Conservation (phyloP, 495 filamentous ascomycete genomes). For the Extremus antarcticus region DNA sequence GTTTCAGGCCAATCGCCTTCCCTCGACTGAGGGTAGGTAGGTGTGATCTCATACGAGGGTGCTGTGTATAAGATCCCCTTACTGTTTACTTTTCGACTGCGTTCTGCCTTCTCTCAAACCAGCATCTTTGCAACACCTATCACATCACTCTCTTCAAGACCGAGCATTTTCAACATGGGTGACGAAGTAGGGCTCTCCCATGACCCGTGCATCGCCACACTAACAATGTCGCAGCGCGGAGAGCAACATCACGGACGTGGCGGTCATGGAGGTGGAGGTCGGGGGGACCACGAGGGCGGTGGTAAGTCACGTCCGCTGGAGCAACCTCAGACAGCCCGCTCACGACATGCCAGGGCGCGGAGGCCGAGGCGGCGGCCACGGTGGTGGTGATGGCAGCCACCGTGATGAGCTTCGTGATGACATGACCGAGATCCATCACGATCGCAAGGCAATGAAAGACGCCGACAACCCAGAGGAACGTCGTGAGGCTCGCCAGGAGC, state of each 20-base stretch:
- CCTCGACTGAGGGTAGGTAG: not conserved
- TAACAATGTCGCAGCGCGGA: not conserved
- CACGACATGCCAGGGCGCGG: not conserved
- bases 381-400: not conserved
- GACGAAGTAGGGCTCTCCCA: not conserved
- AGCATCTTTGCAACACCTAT: not conserved
- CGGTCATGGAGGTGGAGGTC: not conserved
- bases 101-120: not conserved
- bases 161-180: not conserved
- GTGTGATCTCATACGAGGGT: not conserved
- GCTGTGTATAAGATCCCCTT: not conserved
- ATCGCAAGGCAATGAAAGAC: not conserved
- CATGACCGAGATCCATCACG: not conserved
- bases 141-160: not conserved
- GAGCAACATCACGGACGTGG: not conserved
- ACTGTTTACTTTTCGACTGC: not conserved
- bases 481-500: not conserved
- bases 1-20: not conserved
- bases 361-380: not conserved
- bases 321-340: too few species aligned
- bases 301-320: too few species aligned
- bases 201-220: not conserved
- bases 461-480: slow-evolving; percentile 1
- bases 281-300: not conserved
- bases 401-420: not conserved